These are phyloP conservation scores for Suhomyces panamericanus DNA, from an alignment of 1,139 yeast genomes.

Conservation along the genomic window DNA sequence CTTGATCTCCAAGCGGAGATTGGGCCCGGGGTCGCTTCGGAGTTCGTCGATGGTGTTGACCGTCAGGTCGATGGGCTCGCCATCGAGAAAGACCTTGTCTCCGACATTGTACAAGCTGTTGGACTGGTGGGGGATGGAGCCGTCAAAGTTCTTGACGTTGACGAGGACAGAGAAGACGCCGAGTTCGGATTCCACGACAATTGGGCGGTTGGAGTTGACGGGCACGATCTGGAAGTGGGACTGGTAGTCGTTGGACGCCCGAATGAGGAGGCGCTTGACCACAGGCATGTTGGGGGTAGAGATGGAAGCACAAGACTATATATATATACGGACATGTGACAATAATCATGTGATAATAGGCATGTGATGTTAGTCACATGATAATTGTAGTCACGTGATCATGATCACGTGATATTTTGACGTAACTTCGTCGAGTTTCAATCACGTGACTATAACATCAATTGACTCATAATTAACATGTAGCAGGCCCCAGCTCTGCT, in stretches of 20 bases:
- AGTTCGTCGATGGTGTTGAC: conserved; percentile 11
- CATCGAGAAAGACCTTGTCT: conserved; percentile 32
- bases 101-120: conserved; percentile 38
- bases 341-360: too few relatives aligned
- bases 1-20: conserved; percentile 37
- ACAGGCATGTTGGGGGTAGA: conserved; percentile 13
- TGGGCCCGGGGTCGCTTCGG: conserved; percentile 22
- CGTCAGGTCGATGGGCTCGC: conserved; percentile 19
- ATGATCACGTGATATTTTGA: too few relatives aligned
- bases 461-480: too few relatives aligned
- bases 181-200: conserved; percentile 36
- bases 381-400: too few relatives aligned
- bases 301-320: neutral
- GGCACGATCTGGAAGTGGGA: conserved; percentile 39
- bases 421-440: too few relatives aligned
- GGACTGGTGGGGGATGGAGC: conserved; percentile 38
- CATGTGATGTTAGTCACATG: too few relatives aligned
- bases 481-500: too few relatives aligned
- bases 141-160: conserved; percentile 48
- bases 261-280: conserved; percentile 38
- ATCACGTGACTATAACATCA: too few relatives aligned
- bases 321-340: too few relatives aligned
- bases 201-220: conserved; percentile 41
- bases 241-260: conserved; percentile 34
- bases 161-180: conserved; percentile 44